A percentile compares a stretch with the other conserved stretches of the same genome.
Conservation (phyloP, 768 basidiomycete genomes). For the Flagelloscypha sp. region DNA sequence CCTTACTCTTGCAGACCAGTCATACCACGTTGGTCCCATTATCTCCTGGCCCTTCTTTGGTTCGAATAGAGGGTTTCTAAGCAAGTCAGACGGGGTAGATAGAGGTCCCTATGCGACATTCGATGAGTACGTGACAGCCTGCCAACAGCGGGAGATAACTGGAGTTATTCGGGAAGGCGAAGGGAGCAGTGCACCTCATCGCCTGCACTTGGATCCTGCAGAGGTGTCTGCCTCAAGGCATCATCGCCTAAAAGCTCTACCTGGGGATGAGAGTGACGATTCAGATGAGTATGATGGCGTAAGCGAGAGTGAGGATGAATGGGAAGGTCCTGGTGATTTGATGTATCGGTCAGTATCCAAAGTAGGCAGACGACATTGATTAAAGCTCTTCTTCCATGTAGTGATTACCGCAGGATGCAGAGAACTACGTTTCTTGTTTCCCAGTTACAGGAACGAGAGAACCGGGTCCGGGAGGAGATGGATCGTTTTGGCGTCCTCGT, state of each 20-base stretch:
- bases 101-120: slow-evolving; percentile 73
- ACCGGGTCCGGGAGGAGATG: slow-evolving; percentile 63
- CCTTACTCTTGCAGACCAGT: too few species aligned
- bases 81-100: slow-evolving; percentile 59
- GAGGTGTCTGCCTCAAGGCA: slow-evolving; percentile 66
- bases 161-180: slow-evolving; percentile 74
- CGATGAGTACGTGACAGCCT: slow-evolving; percentile 53
- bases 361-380: too few species aligned
- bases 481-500: too few species aligned
- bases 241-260: slow-evolving; percentile 57
- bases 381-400: too few species aligned
- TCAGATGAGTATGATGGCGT: slow-evolving; percentile 75
- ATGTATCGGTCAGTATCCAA: too few species aligned
- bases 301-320: slow-evolving; percentile 73
- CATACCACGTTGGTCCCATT: slow-evolving; percentile 68
- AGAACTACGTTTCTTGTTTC: slow-evolving; percentile 71
- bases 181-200: slow-evolving; percentile 67
- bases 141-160: slow-evolving; percentile 59
- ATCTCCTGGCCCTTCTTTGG: slow-evolving; percentile 91
- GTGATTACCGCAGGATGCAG: slow-evolving; percentile 80
- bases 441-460: slow-evolving; percentile 57
- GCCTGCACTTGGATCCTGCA: slow-evolving; percentile 72
- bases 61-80: slow-evolving; percentile 66
- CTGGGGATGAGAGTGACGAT: slow-evolving; percentile 68
- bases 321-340: slow-evolving; percentile 66